These are phyloP conservation scores for Trichoderma polysporum DNA, from an alignment of 2,329 filamentous ascomycete species.

Conservation along the genomic window DNA sequence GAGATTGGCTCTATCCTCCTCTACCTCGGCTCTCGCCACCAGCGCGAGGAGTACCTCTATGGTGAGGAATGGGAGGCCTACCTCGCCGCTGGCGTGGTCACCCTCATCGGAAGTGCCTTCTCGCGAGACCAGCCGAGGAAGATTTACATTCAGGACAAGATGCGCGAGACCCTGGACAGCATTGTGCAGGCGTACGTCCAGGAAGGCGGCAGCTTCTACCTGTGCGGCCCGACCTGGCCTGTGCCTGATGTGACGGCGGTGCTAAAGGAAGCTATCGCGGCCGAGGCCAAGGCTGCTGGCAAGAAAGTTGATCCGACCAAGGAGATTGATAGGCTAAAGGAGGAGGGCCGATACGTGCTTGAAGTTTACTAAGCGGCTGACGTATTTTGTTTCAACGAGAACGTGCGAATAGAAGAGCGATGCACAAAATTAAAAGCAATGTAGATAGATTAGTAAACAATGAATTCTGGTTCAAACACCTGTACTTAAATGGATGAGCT, in stretches of 20 bases:
- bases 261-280: constrained; percentile 84
- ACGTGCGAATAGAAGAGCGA: constrained; percentile 1
- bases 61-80: constrained; percentile 99
- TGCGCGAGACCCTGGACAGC: constrained; percentile 81
- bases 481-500: not conserved
- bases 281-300: constrained; percentile 65
- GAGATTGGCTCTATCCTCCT: constrained; percentile 89
- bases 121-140: constrained; percentile 96
- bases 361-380: constrained; percentile 76
- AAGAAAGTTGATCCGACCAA: constrained; percentile 83
- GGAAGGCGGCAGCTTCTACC: constrained; percentile 90
- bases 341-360: constrained; percentile 87
- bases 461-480: not conserved
- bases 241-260: constrained; percentile 96
- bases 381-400: not conserved
- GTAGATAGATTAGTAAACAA: not conserved
- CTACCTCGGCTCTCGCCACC: constrained; percentile 95
- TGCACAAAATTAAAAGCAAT: constrained; percentile 1
- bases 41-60: constrained; percentile 97
- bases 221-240: constrained; percentile 97
- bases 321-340: constrained; percentile 97
- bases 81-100: constrained; percentile 91
- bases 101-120: constrained; percentile 88
- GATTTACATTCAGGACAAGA: constrained; percentile 99
- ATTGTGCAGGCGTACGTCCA: constrained; percentile 84